These are phyloP conservation scores for Amanita muscaria DNA, from an alignment of 768 basidiomycete species.

Conservation along the genomic window DNA sequence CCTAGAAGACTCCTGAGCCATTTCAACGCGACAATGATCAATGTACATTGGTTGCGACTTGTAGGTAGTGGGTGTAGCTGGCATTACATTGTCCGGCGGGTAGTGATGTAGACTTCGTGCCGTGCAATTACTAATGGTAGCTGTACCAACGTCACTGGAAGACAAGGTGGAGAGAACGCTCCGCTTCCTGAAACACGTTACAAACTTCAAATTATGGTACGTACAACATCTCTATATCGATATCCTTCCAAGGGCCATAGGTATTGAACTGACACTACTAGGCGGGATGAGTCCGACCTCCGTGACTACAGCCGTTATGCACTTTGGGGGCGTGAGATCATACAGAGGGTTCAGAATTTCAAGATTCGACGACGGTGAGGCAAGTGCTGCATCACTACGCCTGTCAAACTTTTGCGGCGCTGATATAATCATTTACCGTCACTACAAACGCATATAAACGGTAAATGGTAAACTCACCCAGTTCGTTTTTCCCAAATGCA, in stretches of 20 bases:
- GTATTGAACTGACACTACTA: conserved; percentile 80
- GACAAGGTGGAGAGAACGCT: no score
- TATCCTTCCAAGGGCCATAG: conserved; percentile 54
- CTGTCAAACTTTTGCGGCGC: conserved; percentile 29
- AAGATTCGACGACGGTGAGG: conserved; percentile 40
- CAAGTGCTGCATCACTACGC: conserved; percentile 16
- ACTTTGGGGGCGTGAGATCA: conserved; percentile 86
- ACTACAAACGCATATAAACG: background rate
- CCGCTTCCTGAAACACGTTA: no score
- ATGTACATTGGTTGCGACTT: no score
- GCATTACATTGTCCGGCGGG: no score
- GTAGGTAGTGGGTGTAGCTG: no score
- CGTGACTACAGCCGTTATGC: conserved; percentile 93
- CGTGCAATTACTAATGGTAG: no score
- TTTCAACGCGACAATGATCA: no score
- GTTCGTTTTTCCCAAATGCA: conserved; percentile 91
- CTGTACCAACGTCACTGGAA: no score
- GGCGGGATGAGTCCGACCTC: conserved; percentile 95
- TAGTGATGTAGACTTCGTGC: no score
- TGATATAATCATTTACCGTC: conserved; percentile 11
- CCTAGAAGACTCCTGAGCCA: no score
- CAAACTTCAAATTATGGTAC: no score
- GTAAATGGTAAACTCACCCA: conserved; percentile 47
- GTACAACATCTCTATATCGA: conserved; percentile 29
- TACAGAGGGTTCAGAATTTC: conserved; percentile 84